Percentiles rank a stretch among this genome's conserved stretches.
These are phyloP conservation scores for Gossypium ekmanianum DNA, from an alignment of 345 rosid species.

Conservation along the genomic window DNA sequence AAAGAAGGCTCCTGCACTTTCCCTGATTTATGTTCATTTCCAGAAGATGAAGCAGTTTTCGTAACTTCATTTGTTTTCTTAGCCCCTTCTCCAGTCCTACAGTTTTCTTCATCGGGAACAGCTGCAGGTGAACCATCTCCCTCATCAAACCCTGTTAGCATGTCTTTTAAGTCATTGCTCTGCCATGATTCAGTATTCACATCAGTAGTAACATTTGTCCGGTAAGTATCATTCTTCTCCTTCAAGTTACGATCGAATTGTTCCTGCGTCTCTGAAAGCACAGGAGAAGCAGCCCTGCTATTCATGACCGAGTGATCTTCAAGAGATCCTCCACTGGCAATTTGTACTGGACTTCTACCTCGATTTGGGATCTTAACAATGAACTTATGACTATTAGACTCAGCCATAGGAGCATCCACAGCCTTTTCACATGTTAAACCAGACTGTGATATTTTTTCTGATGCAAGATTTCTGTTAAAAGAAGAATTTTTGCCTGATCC, in stretches of 20 bases:
- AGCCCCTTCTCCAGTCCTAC: conserved; percentile 35
- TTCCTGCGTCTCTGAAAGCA: conserved; percentile 53
- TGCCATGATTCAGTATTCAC: conserved; percentile 56
- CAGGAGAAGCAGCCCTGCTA: conserved; percentile 46
- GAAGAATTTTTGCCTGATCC: conserved; percentile 46
- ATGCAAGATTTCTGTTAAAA: conserved; percentile 37
- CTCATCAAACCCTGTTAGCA: conserved; percentile 39
- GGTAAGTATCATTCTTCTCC: conserved; percentile 43
- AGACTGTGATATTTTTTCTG: conserved; percentile 56
- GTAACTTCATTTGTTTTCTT: conserved; percentile 37
- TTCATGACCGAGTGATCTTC: conserved; percentile 42
- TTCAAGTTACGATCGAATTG: conserved; percentile 33
- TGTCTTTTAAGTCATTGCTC: conserved; percentile 56
- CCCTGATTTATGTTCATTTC: conserved; percentile 40
- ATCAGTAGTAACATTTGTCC: conserved; percentile 36
- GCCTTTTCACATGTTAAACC: conserved; percentile 48
- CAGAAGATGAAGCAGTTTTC: conserved; percentile 38
- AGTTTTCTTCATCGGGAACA: conserved; percentile 40
- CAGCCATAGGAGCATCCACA: conserved; percentile 43
- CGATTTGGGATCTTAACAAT: conserved; percentile 70
- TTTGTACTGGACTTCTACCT: conserved; percentile 67
- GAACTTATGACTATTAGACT: conserved; percentile 59
- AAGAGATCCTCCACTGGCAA: conserved; percentile 57
- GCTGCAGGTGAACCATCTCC: conserved; percentile 46
- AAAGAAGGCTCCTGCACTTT: conserved; percentile 53